Base-by-base conservation (phyloP, 495 filamentous ascomycete genomes). In the Daldinia loculata region DNA sequence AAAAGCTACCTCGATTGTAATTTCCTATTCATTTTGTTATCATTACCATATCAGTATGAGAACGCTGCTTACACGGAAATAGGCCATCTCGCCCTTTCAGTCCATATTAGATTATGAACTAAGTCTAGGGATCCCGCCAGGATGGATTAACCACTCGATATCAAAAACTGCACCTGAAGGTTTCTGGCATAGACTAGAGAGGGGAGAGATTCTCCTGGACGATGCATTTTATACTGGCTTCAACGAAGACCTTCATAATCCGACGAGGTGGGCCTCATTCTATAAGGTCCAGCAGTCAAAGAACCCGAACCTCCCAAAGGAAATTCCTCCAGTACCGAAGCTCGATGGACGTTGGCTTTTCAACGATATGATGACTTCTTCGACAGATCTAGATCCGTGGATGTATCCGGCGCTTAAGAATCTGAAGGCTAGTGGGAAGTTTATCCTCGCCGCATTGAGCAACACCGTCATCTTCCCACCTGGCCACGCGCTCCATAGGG, bases 71-170 rank as follows among this genome's bases (percentile, higher is more conserved):
- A 81, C 55, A 27, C 6, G 27, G 32, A n/a, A 27, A 38, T 70
- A 97, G 94, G 93, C 97, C 64, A 83, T 92, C 27, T 97, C 94
- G 4, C 95, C 95, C 32, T 92, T 99, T 77, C 92, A 96, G 81
- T 90, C 91, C 4, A 98, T 99, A 75, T 84, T 94, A 60, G 88
- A 95, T 78, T 98, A 97, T 79, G 95, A 98, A 77, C 77, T 88
- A 32, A 81, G 84, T 62, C 81, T 92, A 52, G 80, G 84, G 27
- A 94, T 99, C 59, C 94, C 94, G 1, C 83, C 86, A 14, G 93
- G 93, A 76, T 99, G 92, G 90, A 84, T 99, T 67, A 98, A 98
- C 81, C 89, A 90, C 84, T 90, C 91, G 75, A 96, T 98, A 77
- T 92, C 91, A 26, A 84, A 85, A 51, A 87, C 89, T 48, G 85